Percentiles rank a stretch among this genome's conserved stretches.
These are phyloP conservation scores for Candida argentea DNA, from an alignment of 805 yeast genomes.

Conservation along the genomic window DNA sequence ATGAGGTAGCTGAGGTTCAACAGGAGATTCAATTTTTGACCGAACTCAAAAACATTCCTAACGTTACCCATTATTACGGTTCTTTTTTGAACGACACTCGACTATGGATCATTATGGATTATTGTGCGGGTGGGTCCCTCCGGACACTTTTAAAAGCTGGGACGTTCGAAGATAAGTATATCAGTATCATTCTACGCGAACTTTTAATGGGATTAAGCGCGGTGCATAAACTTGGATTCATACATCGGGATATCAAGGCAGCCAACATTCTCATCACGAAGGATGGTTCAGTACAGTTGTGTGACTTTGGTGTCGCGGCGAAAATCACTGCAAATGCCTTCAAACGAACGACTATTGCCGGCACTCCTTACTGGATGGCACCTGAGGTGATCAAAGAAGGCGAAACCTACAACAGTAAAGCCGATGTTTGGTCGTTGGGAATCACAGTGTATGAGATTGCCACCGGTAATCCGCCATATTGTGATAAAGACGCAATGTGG, in stretches of 20 bases:
- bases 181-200: slow-evolving; percentile 81
- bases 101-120: slow-evolving; percentile 95
- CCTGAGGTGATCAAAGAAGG: slow-evolving; percentile 96
- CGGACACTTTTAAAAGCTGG: slow-evolving; percentile 84
- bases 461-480: slow-evolving; percentile 95
- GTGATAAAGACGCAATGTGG: slow-evolving; percentile 88
- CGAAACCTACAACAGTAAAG: slow-evolving; percentile 76
- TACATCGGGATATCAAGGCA: slow-evolving; percentile 93
- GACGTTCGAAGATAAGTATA: slow-evolving; percentile 70
- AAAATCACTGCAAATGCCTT: slow-evolving; percentile 65
- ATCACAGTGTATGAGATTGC: slow-evolving; percentile 90
- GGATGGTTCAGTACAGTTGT: slow-evolving; percentile 82
- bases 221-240: slow-evolving; percentile 83
- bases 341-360: slow-evolving; percentile 91
- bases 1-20: slow-evolving; percentile 91
- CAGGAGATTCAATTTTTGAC: slow-evolving; percentile 82
- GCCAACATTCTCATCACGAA: slow-evolving; percentile 87
- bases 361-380: slow-evolving; percentile 98
- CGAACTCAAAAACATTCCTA: slow-evolving; percentile 76
- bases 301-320: slow-evolving; percentile 99
- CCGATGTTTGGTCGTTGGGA: slow-evolving; percentile 97
- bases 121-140: slow-evolving; percentile 93
- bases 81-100: slow-evolving; percentile 81
- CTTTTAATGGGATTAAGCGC: slow-evolving; percentile 63
- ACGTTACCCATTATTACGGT: slow-evolving; percentile 87